A percentile compares a stretch with the other conserved stretches of the same genome.
phyloP scores from a whole-genome alignment of 2,329 filamentous ascomycete species.

The Aspergillus ustus region DNA sequence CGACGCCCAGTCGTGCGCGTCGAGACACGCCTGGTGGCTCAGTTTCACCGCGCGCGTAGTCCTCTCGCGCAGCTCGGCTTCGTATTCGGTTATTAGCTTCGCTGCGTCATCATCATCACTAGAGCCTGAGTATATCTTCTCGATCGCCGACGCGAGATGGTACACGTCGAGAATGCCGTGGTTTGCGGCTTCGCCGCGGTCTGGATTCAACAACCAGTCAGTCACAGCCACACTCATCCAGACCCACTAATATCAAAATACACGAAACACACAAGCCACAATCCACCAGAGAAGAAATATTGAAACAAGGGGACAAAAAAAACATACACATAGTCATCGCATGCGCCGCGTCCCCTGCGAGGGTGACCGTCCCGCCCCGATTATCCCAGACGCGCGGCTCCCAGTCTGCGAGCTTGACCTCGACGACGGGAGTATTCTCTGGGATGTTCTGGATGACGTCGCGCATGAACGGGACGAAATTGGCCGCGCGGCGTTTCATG shows the following conservation, averaged over 20 bases:
- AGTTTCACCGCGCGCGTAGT: constrained; percentile 36
- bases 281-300: no score
- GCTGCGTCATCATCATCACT: background rate
- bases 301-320: no score
- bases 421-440: constrained; percentile 30
- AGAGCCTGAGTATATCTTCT: constrained; percentile 17
- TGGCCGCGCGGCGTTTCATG: constrained; percentile 43
- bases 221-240: background rate
- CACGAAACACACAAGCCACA: no score
- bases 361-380: constrained; percentile 30
- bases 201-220: constrained; percentile 17
- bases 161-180: constrained; percentile 37
- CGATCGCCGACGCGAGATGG: constrained; percentile 25
- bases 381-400: constrained; percentile 38
- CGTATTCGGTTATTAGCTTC: constrained; percentile 32
- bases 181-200: constrained; percentile 40
- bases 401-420: constrained; percentile 37
- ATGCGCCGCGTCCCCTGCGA: constrained; percentile 40
- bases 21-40: constrained; percentile 35
- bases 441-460: constrained; percentile 31
- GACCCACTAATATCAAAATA: no score
- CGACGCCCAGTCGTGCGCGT: background rate
- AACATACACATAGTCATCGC: constrained; percentile 40
- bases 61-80: constrained; percentile 37
- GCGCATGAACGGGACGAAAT: constrained; percentile 31